Evolutionary conservation across 2,329 filamentous ascomycete genomes (phyloP), one percentile per base, ranked within the genome.

Genomic region (Alternaria viburni): DNA sequence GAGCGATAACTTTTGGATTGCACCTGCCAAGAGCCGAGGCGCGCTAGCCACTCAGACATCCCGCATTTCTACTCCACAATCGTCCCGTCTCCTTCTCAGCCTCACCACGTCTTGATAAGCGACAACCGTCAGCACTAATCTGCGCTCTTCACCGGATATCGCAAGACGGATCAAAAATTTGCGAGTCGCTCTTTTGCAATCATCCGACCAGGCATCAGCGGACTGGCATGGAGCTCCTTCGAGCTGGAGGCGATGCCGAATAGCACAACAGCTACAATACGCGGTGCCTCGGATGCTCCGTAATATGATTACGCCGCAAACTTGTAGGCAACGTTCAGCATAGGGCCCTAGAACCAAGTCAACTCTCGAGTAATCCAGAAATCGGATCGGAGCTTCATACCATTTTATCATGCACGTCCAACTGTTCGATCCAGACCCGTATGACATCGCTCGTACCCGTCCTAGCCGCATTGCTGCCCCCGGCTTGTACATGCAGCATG

Each of bases 1-100:
- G 44, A 41, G 28, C 50, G 50, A 49, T 51, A 51, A 63, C 61
- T 60, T 63, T 63, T 56, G 50, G 50, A 15, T 43, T 36, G 50
- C 56, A 62, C 49, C 23, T 60, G 61, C 61, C 61, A 63, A 63
- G 61, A 15, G 30, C 26, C 23, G 49, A 36, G 43, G 25, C 26
- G 50, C 60, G 32, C 50, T 32, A 59, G 56, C 60, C 56, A 62
- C 56, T 54, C 51, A 54, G 30, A 43, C 32, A 54, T 26, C 15
- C 19, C 32, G 51, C 51, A 57, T 57, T 49, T 11, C 30, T 10
- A 46, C 54, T 21, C 49, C 6, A 30, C 54, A 46, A 43, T 21
- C 28, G 9, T 49, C 41, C 25, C 47, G n/a, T 50, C 47, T 32
- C 17, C 26, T 11, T 50, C 11, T 21, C 47, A 32, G 47, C 47